Evolutionary conservation across 352 stramenopile species (phyloP).

Genomic region (Aphanomyces invadans): DNA sequence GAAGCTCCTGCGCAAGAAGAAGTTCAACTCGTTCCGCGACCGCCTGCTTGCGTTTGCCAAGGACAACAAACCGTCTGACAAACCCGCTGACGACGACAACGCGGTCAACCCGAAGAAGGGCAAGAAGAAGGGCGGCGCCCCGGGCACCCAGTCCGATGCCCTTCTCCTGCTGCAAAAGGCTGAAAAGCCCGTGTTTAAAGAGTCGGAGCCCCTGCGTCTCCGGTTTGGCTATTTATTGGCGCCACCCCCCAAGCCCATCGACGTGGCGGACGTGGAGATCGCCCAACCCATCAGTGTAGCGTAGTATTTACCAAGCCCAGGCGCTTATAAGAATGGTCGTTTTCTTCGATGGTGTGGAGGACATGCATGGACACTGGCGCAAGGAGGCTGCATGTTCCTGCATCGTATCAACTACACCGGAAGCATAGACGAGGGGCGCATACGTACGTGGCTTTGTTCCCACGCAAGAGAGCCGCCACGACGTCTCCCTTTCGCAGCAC

Average conservation of each 20-base stretch:
- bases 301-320: not conserved
- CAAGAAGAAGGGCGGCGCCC: conserved; percentile 4
- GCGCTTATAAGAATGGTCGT: too few species aligned
- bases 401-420: too few species aligned
- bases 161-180: not conserved
- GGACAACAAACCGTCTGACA: conserved; percentile 19
- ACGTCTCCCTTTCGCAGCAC: too few species aligned
- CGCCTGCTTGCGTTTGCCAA: conserved; percentile 1
- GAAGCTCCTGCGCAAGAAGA: conserved; percentile 26
- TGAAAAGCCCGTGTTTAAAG: conserved; percentile 2
- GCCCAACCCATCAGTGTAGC: not conserved
- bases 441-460: too few species aligned
- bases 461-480: too few species aligned
- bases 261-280: not conserved
- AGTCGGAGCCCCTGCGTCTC: not conserved
- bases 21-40: conserved; percentile 17
- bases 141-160: not conserved
- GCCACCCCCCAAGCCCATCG: not conserved
- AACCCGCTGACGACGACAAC: not conserved
- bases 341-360: too few species aligned
- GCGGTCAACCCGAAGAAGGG: not conserved
- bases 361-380: too few species aligned
- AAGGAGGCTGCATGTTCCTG: too few species aligned
- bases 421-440: too few species aligned
- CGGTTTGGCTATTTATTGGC: not conserved